Percentiles rank a stretch among this genome's conserved stretches.
Conservation (phyloP, 2,329 filamentous ascomycete genomes). For the Aspergillus pseudoterreus region DNA sequence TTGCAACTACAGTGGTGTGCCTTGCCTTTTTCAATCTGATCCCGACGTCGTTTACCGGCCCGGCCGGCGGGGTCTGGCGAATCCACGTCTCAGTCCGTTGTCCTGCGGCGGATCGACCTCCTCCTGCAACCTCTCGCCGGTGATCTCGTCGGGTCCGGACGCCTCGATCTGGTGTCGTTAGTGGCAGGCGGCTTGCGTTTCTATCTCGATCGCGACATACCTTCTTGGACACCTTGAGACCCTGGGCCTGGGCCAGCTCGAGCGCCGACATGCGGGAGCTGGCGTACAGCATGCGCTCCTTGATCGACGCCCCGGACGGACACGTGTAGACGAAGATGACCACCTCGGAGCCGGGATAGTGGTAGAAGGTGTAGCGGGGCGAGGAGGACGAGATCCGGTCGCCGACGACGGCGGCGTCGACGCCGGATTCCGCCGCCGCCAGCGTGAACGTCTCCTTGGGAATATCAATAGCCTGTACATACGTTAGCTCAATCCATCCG, state of each 20-base stretch:
- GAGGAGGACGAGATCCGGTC: constrained; percentile 49
- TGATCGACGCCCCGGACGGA: constrained; percentile 58
- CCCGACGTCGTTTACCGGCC: constrained; percentile 41
- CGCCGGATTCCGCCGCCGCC: constrained; percentile 41
- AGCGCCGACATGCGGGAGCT: constrained; percentile 56
- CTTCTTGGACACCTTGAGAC: constrained; percentile 56
- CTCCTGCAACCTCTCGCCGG: constrained; percentile 48
- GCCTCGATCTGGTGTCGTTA: constrained; percentile 51
- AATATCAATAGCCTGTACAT: constrained; percentile 36
- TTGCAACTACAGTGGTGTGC: no score
- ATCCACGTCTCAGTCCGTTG: constrained; percentile 48
- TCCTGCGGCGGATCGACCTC: constrained; percentile 52
- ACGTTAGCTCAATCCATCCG: constrained; percentile 15
- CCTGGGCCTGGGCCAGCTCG: constrained; percentile 51
- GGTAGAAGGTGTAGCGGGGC: constrained; percentile 61
- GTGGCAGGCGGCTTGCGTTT: not conserved
- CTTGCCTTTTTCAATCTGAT: no score
- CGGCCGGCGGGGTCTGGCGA: constrained; percentile 62
- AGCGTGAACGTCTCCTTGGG: constrained; percentile 55
- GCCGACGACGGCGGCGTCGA: constrained; percentile 44
- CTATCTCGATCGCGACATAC: constrained; percentile 25
- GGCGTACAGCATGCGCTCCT: constrained; percentile 64
- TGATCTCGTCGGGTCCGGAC: constrained; percentile 57
- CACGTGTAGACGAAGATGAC: constrained; percentile 64
- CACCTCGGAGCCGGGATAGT: constrained; percentile 44